Evolutionary conservation across 768 basidiomycete genomes (phyloP).

Genomic region (Trametes cinnabarina): DNA sequence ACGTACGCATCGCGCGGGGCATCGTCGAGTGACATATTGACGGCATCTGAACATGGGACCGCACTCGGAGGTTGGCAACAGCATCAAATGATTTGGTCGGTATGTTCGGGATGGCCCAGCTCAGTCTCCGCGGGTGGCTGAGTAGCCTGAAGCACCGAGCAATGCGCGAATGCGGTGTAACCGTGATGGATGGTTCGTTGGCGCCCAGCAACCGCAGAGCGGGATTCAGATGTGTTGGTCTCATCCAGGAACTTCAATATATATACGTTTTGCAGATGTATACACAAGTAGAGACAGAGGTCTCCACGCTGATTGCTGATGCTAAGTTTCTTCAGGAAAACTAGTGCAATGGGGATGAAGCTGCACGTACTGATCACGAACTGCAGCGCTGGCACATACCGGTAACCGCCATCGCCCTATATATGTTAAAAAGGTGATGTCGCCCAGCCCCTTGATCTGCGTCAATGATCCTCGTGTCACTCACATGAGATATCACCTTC

Average conservation of each 20-base stretch:
- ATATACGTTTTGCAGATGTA: too few relatives aligned
- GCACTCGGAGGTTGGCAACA: conserved; percentile 1
- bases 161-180: neutral
- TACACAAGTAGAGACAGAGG: too few relatives aligned
- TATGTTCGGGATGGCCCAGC: neutral
- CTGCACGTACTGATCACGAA: too few relatives aligned
- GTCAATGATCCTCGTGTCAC: too few relatives aligned
- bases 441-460: too few relatives aligned
- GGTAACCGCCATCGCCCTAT: neutral
- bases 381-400: neutral
- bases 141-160: neutral
- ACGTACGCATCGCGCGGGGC: neutral
- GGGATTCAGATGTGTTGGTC: too few relatives aligned
- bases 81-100: conserved; percentile 16
- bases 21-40: neutral
- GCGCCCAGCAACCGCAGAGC: neutral
- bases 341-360: too few relatives aligned
- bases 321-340: too few relatives aligned
- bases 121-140: conserved; percentile 1
- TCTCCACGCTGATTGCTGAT: too few relatives aligned
- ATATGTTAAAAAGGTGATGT: too few relatives aligned
- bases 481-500: too few relatives aligned
- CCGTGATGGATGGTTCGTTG: neutral
- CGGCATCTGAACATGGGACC: neutral
- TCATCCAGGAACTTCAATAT: too few relatives aligned